Evolutionary conservation across 2,329 filamentous ascomycete species (phyloP).

Genomic region (Annulohypoxylon truncatum): DNA sequence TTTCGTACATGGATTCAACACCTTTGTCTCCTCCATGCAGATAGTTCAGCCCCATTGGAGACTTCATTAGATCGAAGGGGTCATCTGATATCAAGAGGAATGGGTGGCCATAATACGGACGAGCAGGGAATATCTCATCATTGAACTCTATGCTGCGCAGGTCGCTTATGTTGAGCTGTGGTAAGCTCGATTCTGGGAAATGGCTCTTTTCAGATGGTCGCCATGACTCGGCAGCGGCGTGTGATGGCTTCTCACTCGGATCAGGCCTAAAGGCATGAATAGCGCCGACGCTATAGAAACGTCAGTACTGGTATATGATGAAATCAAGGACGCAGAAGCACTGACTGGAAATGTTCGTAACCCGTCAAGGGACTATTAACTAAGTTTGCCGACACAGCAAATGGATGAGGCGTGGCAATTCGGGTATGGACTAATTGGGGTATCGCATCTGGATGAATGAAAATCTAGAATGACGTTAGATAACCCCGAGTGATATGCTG

Average conservation of each 20-base stretch:
- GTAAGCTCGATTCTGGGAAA: conserved; percentile 36
- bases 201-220: conserved; percentile 50
- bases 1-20: conserved; percentile 50
- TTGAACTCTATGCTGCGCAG: conserved; percentile 24
- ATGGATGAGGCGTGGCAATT: conserved; percentile 61
- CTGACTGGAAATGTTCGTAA: conserved; percentile 62
- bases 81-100: conserved; percentile 60
- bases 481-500: not conserved
- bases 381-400: conserved; percentile 66
- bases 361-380: conserved; percentile 66
- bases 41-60: conserved; percentile 57
- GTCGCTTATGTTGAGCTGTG: conserved; percentile 37
- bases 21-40: conserved; percentile 41
- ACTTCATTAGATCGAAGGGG: conserved; percentile 56
- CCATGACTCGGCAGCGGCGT: conserved; percentile 52
- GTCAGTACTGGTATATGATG: not conserved
- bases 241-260: conserved; percentile 44
- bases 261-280: conserved; percentile 66
- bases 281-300: conserved; percentile 53
- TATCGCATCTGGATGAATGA: conserved; percentile 56
- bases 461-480: conserved; percentile 39
- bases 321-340: not conserved
- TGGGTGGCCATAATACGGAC: conserved; percentile 58
- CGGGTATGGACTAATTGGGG: conserved; percentile 65
- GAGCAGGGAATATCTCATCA: conserved; percentile 47